phyloP scores from a whole-genome alignment of 768 basidiomycete genomes.

The Panus rudis region DNA sequence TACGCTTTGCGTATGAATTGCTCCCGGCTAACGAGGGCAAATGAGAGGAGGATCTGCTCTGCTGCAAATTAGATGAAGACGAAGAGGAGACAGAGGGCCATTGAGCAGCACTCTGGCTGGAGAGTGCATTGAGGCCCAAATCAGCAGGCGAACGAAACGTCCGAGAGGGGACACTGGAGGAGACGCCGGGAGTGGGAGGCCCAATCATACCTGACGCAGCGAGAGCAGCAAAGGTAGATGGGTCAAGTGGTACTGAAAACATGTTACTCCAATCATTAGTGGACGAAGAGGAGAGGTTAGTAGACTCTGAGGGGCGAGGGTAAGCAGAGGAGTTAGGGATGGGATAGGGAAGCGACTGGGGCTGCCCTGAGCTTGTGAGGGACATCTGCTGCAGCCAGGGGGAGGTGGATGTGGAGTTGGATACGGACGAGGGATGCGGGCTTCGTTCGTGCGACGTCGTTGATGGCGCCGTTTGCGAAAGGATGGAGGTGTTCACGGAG shows the following conservation, averaged over 20 bases:
- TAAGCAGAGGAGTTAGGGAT: slow-evolving; percentile 14
- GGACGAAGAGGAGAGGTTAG: slow-evolving; percentile 20
- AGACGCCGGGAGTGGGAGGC: slow-evolving; percentile 27
- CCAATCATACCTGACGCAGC: slow-evolving; percentile 53
- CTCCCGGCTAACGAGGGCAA: slow-evolving; percentile 24
- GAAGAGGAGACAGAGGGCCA: slow-evolving; percentile 19
- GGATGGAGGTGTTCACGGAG: slow-evolving; percentile 28
- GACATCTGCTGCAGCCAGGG: slow-evolving; percentile 26
- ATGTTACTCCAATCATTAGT: slow-evolving; percentile 46
- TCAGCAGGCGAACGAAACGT: slow-evolving; percentile 23
- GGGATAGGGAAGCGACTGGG: slow-evolving; percentile 15
- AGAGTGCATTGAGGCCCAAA: slow-evolving; percentile 12
- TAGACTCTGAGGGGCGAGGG: slow-evolving; percentile 8
- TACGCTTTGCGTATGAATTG: slow-evolving; percentile 20
- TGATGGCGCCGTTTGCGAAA: slow-evolving; percentile 21
- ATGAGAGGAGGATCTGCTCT: slow-evolving; percentile 61
- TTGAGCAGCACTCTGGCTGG: slow-evolving; percentile 14
- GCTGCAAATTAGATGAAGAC: slow-evolving; percentile 33
- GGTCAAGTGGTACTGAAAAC: slow-evolving; percentile 58
- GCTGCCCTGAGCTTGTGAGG: slow-evolving; percentile 13
- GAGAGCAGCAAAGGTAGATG: slow-evolving; percentile 52
- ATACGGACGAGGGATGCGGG: slow-evolving; percentile 29
- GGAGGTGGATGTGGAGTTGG: slow-evolving; percentile 26
- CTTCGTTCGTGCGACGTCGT: slow-evolving; percentile 25
- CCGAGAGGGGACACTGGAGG: slow-evolving; percentile 36